These are phyloP conservation scores for Morella rubra DNA, from an alignment of 306 rosid genomes.

Conservation along the genomic window DNA sequence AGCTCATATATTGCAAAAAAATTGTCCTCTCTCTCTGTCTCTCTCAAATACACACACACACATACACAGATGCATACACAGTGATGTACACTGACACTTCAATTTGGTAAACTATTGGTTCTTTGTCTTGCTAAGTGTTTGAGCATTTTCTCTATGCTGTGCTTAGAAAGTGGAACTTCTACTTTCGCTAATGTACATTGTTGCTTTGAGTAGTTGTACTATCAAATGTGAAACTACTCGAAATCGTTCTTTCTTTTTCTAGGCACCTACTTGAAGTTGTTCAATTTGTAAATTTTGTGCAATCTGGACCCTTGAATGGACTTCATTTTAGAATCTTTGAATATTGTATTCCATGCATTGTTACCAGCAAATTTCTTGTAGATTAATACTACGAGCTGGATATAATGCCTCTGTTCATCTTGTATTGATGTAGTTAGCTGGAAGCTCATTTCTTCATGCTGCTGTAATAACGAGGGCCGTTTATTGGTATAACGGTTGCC, in stretches of 20 bases:
- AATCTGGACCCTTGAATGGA: too few species aligned
- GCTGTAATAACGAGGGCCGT: background rate
- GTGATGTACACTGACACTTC: background rate
- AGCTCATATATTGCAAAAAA: conserved; percentile 19
- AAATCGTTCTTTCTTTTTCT: too few species aligned
- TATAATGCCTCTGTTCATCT: background rate
- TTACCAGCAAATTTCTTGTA: background rate
- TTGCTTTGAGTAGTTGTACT: background rate
- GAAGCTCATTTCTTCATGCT: background rate
- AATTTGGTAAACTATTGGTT: background rate
- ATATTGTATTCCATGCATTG: background rate
- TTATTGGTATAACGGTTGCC: conserved; percentile 12
- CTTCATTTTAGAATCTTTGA: background rate
- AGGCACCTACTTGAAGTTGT: too few species aligned
- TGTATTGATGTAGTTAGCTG: background rate
- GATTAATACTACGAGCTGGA: background rate
- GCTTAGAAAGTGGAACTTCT: background rate
- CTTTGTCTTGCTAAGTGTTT: background rate
- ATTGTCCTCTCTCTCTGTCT: background rate
- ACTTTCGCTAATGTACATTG: background rate
- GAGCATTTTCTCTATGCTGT: background rate
- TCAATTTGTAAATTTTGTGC: too few species aligned
- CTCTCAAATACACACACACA: background rate
- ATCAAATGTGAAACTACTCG: background rate
- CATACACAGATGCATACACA: background rate